Evolutionary conservation across 805 yeast species (phyloP), one percentile per base, ranked within the genome.

Genomic region (Clavispora carvajalis): DNA sequence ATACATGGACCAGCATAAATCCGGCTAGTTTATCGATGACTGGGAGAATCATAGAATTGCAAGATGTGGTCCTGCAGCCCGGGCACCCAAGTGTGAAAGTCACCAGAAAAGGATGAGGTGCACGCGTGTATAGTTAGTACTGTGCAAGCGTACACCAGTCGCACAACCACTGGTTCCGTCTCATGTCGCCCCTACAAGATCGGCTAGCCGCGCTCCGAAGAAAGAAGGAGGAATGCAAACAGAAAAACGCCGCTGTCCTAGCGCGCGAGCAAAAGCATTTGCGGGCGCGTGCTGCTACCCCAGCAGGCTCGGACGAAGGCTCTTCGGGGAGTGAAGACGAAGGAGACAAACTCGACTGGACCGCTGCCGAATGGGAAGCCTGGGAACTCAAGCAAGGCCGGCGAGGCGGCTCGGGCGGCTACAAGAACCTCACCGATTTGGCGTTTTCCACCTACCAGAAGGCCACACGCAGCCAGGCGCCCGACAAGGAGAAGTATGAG

Each of bases 371-470:
- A 39, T 71, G 78, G 41, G 84, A 80, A 47, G 63, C 65, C 39
- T 83, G 89, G 89, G 74, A 79, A 18, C 61, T 52, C 22, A 70
- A 67, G 39, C 53, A 60, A 40, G 59, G 52, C 33, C 18, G 30
- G 47, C 50, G 36, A 62, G 59, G 38, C 47, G 5, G 49, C 49
- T 9, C 57, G 57, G 16, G 55, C 69, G 1, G 74, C 12, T 73
- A 72, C 41, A 67, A 65, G 31, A 79, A 80, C 50, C 73, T 67
- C 47, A 58, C 71, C 26, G 73, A 76, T 34, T 55, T 83, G 15
- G 91, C 91, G 0, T 77, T 77, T 23, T 67, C 67, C 38, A 69
- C 87, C 0, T 85, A 83, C 54, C 55, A 66, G 37, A 81, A 80
- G 53, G 78, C 73, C 30, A 53, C 80, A 9, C 49, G 63, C 8